A percentile compares a stretch with the other conserved stretches of the same genome.
These are phyloP conservation scores for Strobilomyces echinocephalus DNA, from an alignment of 768 basidiomycete species.

Conservation along the genomic window DNA sequence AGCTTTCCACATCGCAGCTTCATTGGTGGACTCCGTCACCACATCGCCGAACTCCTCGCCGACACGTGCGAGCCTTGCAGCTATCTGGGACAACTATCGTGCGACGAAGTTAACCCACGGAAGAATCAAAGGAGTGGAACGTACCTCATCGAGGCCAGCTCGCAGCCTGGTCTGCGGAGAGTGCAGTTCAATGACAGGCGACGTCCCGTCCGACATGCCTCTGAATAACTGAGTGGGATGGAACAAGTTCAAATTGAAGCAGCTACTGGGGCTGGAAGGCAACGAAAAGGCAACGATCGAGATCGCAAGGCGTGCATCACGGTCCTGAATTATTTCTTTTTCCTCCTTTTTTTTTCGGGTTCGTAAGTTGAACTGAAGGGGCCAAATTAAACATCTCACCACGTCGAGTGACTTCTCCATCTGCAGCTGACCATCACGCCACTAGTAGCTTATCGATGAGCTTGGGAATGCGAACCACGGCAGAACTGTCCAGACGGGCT, in stretches of 20 bases:
- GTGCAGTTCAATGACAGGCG: background rate
- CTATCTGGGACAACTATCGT: constrained; percentile 25
- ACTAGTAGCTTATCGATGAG: constrained; percentile 26
- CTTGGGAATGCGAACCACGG: constrained; percentile 23
- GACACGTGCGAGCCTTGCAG: constrained; percentile 24
- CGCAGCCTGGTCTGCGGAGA: constrained; percentile 20
- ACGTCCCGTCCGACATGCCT: constrained; percentile 3
- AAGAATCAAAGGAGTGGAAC: background rate
- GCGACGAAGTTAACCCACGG: background rate
- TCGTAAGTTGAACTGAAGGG: constrained; percentile 9
- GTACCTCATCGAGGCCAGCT: constrained; percentile 28
- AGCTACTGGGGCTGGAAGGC: background rate
- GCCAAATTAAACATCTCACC: too few species aligned
- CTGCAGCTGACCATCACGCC: constrained; percentile 9
- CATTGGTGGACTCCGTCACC: constrained; percentile 19
- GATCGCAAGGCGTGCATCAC: constrained; percentile 7
- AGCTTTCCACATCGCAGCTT: constrained; percentile 16
- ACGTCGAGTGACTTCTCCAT: constrained; percentile 11
- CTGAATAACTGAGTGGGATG: background rate
- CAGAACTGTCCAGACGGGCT: constrained; percentile 19
- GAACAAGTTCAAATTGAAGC: background rate
- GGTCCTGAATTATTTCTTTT: background rate
- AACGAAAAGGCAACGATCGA: constrained; percentile 1
- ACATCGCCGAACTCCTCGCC: constrained; percentile 28
- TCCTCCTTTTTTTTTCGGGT: background rate